Conservation (phyloP, 2,329 filamentous ascomycete species). For the Hypomyces rosellus region DNA sequence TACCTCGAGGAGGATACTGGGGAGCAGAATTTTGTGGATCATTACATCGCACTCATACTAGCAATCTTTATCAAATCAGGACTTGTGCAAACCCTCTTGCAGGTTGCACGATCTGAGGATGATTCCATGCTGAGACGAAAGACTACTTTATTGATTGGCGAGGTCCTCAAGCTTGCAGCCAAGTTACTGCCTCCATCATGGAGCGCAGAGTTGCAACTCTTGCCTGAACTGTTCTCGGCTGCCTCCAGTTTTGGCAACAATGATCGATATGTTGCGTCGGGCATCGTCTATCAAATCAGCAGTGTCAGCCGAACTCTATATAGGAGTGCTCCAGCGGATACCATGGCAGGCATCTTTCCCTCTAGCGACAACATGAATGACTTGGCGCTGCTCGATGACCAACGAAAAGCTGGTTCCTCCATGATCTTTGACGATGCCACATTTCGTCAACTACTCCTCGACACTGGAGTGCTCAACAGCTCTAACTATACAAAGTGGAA, state of each 20-base stretch:
- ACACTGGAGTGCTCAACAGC: constrained; percentile 80
- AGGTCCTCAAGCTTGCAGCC: constrained; percentile 83
- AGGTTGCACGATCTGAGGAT: constrained; percentile 61
- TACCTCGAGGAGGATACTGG: constrained; percentile 60
- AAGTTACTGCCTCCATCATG: constrained; percentile 74
- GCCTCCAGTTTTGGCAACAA: constrained; percentile 67
- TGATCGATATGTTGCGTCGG: constrained; percentile 71
- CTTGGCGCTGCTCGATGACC: constrained; percentile 48
- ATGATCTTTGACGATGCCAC: constrained; percentile 52
- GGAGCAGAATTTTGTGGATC: constrained; percentile 81
- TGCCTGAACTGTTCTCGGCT: constrained; percentile 76
- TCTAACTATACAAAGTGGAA: constrained; percentile 95
- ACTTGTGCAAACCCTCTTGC: constrained; percentile 55
- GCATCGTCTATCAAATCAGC: constrained; percentile 95
- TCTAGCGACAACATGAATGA: constrained; percentile 41
- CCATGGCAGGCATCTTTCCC: constrained; percentile 31
- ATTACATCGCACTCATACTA: constrained; percentile 85
- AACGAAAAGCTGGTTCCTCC: constrained; percentile 44
- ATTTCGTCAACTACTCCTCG: constrained; percentile 59
- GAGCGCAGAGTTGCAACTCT: constrained; percentile 78
- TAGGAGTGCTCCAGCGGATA: constrained; percentile 56
- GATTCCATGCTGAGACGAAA: constrained; percentile 73
- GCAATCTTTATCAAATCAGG: constrained; percentile 80
- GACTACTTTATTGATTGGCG: constrained; percentile 82
- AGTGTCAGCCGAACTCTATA: constrained; percentile 92